These are phyloP conservation scores for Epichloe sp. DNA, from an alignment of 2,329 filamentous ascomycete species.

Conservation along the genomic window DNA sequence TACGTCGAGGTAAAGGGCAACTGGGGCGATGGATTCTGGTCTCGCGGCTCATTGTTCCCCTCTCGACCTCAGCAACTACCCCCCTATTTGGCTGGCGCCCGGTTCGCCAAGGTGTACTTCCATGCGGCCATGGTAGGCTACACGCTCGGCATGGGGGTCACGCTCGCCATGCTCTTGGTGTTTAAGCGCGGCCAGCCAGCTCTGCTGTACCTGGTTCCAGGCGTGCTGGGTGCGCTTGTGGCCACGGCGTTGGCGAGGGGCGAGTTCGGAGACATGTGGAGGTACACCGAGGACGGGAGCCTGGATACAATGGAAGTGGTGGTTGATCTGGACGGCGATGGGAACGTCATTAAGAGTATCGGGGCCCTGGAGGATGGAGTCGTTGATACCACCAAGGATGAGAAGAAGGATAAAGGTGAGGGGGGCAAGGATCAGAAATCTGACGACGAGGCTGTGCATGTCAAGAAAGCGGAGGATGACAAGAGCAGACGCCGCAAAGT, in stretches of 20 bases:
- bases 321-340: conserved; percentile 38
- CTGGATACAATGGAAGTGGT: conserved; percentile 41
- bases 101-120: conserved; percentile 80
- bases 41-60: conserved; percentile 21
- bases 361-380: conserved; percentile 24
- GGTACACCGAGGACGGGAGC: conserved; percentile 61
- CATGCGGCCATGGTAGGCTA: conserved; percentile 66
- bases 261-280: conserved; percentile 65
- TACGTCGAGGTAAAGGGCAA: conserved; percentile 51
- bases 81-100: conserved; percentile 24
- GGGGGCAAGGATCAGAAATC: background rate
- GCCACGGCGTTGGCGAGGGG: conserved; percentile 56
- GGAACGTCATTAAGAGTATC: conserved; percentile 29
- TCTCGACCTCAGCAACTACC: conserved; percentile 14
- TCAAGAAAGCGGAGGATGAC: conserved; percentile 8
- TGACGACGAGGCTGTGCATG: conserved; percentile 8
- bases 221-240: conserved; percentile 65
- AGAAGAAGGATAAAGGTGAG: conserved; percentile 13
- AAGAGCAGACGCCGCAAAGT: conserved; percentile 17
- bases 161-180: conserved; percentile 62
- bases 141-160: conserved; percentile 60
- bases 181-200: conserved; percentile 80
- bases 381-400: conserved; percentile 21
- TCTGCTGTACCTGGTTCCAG: conserved; percentile 81
- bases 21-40: conserved; percentile 83